phyloP scores from a whole-genome alignment of 2,329 filamentous ascomycete genomes.

The Cryphonectria japonica region DNA sequence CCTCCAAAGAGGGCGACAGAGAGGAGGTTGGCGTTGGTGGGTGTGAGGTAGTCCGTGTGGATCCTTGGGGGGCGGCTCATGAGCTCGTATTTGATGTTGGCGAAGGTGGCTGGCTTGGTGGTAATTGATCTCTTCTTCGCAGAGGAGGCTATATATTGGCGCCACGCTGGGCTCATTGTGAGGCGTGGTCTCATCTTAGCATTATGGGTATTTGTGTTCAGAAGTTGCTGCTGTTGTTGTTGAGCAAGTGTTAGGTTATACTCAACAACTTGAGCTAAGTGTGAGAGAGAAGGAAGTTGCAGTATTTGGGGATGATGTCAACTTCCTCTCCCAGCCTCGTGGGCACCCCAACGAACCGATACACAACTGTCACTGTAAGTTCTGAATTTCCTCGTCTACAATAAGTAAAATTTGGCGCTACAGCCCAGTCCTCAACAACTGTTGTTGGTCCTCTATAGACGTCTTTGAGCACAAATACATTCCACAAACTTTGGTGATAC shows the following conservation, averaged over 20 bases:
- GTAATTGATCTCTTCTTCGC: slow-evolving; percentile 13
- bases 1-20: slow-evolving; percentile 56
- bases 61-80: slow-evolving; percentile 35
- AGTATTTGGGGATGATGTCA: neutral
- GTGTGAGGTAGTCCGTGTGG: slow-evolving; percentile 53
- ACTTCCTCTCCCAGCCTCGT: neutral
- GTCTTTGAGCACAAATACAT: neutral
- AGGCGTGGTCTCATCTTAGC: slow-evolving; percentile 22
- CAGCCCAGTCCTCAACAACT: neutral
- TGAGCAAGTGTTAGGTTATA: neutral
- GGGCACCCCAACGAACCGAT: neutral
- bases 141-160: neutral
- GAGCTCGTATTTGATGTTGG: slow-evolving; percentile 26
- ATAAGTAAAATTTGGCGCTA: neutral
- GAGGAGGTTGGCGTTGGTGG: slow-evolving; percentile 68
- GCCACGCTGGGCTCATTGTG: slow-evolving; percentile 16
- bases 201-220: neutral
- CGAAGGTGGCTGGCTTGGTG: slow-evolving; percentile 24
- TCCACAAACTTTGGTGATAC: no score
- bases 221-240: neutral
- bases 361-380: no score
- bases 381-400: neutral
- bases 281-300: neutral
- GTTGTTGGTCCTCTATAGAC: neutral
- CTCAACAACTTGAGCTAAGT: no score